A percentile compares a stretch with the other conserved stretches of the same genome.
phyloP scores from a whole-genome alignment of 768 basidiomycete species.

The Boletus rubroflammeus region DNA sequence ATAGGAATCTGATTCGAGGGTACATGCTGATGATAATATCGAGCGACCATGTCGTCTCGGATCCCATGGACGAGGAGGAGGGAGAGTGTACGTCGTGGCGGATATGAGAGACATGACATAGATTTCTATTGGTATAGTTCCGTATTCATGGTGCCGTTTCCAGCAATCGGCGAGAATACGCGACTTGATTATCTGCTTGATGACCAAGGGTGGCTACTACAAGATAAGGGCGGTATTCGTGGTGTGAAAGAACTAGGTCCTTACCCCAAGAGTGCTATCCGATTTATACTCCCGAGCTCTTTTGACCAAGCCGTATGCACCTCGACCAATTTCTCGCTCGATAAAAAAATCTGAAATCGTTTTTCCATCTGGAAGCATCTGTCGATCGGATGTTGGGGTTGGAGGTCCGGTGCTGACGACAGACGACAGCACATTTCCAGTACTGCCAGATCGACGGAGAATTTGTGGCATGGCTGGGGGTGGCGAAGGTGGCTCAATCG shows the following conservation, averaged over 20 bases:
- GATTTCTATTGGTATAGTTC: slow-evolving; percentile 98
- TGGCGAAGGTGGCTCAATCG: slow-evolving; percentile 69
- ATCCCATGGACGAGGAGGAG: slow-evolving; percentile 79
- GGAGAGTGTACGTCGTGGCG: slow-evolving; percentile 74
- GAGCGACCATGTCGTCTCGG: slow-evolving; percentile 47
- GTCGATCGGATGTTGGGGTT: slow-evolving; percentile 42
- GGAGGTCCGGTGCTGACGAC: slow-evolving; percentile 61
- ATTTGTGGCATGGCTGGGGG: slow-evolving; percentile 57
- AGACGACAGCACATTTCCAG: slow-evolving; percentile 59
- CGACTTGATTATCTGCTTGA: slow-evolving; percentile 98
- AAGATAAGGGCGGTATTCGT: slow-evolving; percentile 6
- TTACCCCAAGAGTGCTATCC: slow-evolving; percentile 82
- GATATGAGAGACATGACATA: slow-evolving; percentile 91
- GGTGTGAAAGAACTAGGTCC: slow-evolving; percentile 29
- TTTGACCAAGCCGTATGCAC: slow-evolving; percentile 95
- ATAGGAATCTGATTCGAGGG: slow-evolving; percentile 24
- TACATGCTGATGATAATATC: slow-evolving; percentile 16
- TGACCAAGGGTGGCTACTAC: slow-evolving; percentile 77
- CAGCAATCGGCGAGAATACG: slow-evolving; percentile 98
- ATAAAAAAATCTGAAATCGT: slow-evolving; percentile 86
- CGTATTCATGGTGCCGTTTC: slow-evolving; percentile 94
- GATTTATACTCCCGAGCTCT: slow-evolving; percentile 73
- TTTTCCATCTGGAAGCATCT: slow-evolving; percentile 47
- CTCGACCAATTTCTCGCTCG: slow-evolving; percentile 85
- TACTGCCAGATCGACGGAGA: slow-evolving; percentile 60